Conservation (phyloP, 2,329 filamentous ascomycete species). For the Talaromyces funiculosus region DNA sequence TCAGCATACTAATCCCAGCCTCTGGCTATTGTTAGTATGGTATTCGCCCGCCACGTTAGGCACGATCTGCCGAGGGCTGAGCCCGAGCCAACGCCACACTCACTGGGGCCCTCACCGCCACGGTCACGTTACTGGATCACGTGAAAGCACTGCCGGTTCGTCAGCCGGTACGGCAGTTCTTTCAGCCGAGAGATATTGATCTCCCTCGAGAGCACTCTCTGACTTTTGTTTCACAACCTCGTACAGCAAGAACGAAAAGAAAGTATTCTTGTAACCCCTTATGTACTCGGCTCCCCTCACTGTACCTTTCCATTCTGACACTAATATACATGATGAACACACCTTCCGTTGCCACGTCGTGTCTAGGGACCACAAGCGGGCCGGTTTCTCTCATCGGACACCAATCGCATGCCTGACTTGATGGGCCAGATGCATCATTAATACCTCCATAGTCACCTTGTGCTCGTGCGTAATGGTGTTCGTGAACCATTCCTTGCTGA, state of each 20-base stretch:
- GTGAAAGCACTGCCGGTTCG: not conserved
- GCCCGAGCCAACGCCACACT: conserved; percentile 9
- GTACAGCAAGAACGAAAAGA: not conserved
- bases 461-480: conserved; percentile 1
- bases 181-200: not conserved
- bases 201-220: not conserved
- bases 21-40: not conserved
- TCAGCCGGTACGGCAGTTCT: not conserved
- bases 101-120: not conserved
- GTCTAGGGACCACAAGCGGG: conserved; percentile 6
- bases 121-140: conserved; percentile 6
- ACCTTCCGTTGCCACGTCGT: conserved; percentile 11
- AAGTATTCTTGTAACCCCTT: not conserved
- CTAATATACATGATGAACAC: not conserved
- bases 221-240: not conserved
- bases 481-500: not conserved
- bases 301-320: not conserved
- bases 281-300: not conserved
- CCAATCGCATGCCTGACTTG: conserved; percentile 3
- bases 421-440: not conserved
- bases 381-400: conserved; percentile 5
- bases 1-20: not conserved
- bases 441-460: not conserved
- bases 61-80: conserved; percentile 11
- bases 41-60: conserved; percentile 4